phyloP scores from a whole-genome alignment of 345 rosid species.

The Moringa oleifera region DNA sequence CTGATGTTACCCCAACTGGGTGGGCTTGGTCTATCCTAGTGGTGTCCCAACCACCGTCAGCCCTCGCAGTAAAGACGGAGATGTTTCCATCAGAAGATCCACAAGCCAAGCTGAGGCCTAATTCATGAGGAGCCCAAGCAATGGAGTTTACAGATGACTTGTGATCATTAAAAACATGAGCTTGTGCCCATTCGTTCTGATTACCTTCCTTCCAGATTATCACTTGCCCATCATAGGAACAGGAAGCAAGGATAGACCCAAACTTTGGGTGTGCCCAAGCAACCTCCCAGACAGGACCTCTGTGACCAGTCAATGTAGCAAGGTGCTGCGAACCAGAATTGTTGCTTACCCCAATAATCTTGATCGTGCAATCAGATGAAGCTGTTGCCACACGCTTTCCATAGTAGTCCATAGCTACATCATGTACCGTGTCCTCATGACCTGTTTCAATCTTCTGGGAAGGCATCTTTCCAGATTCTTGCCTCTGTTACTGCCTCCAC shows the following conservation, averaged over 20 bases:
- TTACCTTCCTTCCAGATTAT: constrained; percentile 63
- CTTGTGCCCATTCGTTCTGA: constrained; percentile 52
- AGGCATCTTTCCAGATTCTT: constrained; percentile 34
- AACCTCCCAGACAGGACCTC: constrained; percentile 63
- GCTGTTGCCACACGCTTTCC: constrained; percentile 63
- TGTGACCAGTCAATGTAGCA: constrained; percentile 50
- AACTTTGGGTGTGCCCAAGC: constrained; percentile 70
- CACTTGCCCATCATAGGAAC: constrained; percentile 66
- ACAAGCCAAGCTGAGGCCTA: constrained; percentile 64
- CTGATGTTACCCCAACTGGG: constrained; percentile 62
- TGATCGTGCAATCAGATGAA: constrained; percentile 50
- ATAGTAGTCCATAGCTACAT: constrained; percentile 62
- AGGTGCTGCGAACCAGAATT: constrained; percentile 41
- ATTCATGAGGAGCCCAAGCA: constrained; percentile 65
- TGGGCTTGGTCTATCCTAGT: constrained; percentile 57
- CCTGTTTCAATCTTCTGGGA: constrained; percentile 54
- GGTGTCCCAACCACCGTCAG: constrained; percentile 61
- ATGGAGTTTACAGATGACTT: constrained; percentile 61
- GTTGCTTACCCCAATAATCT: constrained; percentile 45
- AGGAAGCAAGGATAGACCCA: constrained; percentile 54
- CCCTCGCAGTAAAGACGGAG: constrained; percentile 45
- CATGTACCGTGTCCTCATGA: constrained; percentile 52
- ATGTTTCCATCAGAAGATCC: constrained; percentile 69
- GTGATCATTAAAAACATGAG: constrained; percentile 52
- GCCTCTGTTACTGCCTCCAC: constrained; percentile 1